phyloP scores from a whole-genome alignment of 768 basidiomycete genomes.

The Mycena alexandri region DNA sequence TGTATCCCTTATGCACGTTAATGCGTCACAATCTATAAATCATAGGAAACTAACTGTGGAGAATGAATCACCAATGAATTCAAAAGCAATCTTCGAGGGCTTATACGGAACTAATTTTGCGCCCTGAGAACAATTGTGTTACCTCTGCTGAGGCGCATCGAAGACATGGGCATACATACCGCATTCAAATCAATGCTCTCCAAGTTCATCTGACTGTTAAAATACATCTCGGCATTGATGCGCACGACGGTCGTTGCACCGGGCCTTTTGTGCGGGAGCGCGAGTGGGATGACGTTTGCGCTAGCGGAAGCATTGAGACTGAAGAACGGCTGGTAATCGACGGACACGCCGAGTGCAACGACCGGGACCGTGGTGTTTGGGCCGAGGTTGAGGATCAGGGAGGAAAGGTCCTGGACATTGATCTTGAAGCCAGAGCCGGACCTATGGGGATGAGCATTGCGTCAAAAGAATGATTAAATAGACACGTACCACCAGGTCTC shows the following conservation, averaged over 20 bases:
- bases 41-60: slow-evolving; percentile 57
- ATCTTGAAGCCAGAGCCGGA: slow-evolving; percentile 67
- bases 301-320: slow-evolving; percentile 61
- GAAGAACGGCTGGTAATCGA: slow-evolving; percentile 59
- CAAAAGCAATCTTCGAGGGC: slow-evolving; percentile 60
- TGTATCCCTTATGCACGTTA: slow-evolving; percentile 58
- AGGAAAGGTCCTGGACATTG: slow-evolving; percentile 55
- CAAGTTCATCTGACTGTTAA: slow-evolving; percentile 66
- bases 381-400: slow-evolving; percentile 61
- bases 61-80: slow-evolving; percentile 70
- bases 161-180: slow-evolving; percentile 45
- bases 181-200: slow-evolving; percentile 58
- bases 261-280: neutral
- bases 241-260: slow-evolving; percentile 49
- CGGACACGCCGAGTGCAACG: slow-evolving; percentile 60
- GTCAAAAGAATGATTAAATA: neutral
- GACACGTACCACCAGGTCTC: slow-evolving; percentile 67
- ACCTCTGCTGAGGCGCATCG: neutral
- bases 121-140: slow-evolving; percentile 47
- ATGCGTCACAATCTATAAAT: too few relatives aligned
- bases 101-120: slow-evolving; percentile 60
- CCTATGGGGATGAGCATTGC: slow-evolving; percentile 46
- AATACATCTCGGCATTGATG: slow-evolving; percentile 69
- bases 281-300: slow-evolving; percentile 56
- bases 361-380: slow-evolving; percentile 59